phyloP scores from a whole-genome alignment of 495 filamentous ascomycete genomes.

The Xylaria sp. region DNA sequence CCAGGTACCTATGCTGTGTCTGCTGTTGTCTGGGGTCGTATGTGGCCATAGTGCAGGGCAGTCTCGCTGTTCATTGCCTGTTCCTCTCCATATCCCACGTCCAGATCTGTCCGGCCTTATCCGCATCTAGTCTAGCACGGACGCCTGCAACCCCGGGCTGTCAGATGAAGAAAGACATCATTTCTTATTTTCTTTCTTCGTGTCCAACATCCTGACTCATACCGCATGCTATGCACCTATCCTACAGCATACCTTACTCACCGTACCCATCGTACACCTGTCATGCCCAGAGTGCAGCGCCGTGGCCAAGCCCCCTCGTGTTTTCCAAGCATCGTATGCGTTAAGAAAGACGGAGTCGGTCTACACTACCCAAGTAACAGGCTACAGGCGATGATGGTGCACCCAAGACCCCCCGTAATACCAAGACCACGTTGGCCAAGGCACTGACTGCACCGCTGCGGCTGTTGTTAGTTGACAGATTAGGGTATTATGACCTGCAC shows the following conservation, averaged over 20 bases:
- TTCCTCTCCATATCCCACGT: slow-evolving; percentile 1
- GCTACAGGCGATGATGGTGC: no score
- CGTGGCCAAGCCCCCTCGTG: not conserved
- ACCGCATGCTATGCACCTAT: no score
- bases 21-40: not conserved
- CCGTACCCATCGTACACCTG: not conserved
- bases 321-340: not conserved
- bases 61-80: not conserved
- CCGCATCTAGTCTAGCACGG: not conserved
- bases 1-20: no score
- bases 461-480: not conserved
- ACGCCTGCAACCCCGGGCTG: slow-evolving; percentile 3
- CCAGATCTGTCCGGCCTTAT: not conserved
- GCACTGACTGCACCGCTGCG: not conserved
- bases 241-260: not conserved
- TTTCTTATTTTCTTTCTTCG: slow-evolving; percentile 5
- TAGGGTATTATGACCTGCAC: not conserved
- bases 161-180: not conserved
- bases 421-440: not conserved
- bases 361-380: no score
- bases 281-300: not conserved
- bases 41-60: not conserved
- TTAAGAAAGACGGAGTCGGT: not conserved
- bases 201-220: slow-evolving; percentile 10
- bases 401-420: not conserved